A percentile compares a stretch with the other conserved stretches of the same genome.
These are phyloP conservation scores for Morella rubra DNA, from an alignment of 306 rosid genomes.

Conservation along the genomic window DNA sequence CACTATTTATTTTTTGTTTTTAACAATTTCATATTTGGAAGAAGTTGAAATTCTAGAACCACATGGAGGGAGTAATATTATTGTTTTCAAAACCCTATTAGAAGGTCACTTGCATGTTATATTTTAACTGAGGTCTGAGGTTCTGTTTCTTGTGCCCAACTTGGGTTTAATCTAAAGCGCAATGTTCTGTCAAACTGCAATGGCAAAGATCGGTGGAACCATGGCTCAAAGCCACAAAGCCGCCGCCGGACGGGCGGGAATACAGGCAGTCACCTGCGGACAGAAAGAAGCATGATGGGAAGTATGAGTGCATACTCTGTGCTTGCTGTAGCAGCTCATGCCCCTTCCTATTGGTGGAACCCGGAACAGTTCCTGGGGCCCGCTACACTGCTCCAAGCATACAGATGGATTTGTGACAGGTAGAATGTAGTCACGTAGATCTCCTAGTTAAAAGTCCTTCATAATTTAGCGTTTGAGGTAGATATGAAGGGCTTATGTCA, in stretches of 20 bases:
- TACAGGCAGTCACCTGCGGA: conserved; percentile 35
- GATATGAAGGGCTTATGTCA: too few species aligned
- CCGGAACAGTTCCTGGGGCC: conserved; percentile 41
- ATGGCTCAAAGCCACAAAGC: conserved; percentile 39
- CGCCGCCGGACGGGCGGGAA: conserved; percentile 31
- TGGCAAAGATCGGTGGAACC: conserved; percentile 37
- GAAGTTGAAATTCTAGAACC: too few species aligned
- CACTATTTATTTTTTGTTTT: too few species aligned
- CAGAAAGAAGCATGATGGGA: conserved; percentile 40
- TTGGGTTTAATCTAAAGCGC: neutral
- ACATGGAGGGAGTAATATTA: too few species aligned
- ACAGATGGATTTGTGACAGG: conserved; percentile 38
- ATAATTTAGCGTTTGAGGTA: too few species aligned
- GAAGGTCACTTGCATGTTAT: too few species aligned
- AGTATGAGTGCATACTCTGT: conserved; percentile 44
- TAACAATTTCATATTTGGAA: too few species aligned
- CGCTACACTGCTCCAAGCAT: conserved; percentile 41
- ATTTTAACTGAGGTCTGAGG: too few species aligned
- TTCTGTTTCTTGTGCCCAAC: too few species aligned
- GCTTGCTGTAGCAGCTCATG: conserved; percentile 49
- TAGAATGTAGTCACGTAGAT: neutral
- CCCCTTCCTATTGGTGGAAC: conserved; percentile 55
- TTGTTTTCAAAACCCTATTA: too few species aligned
- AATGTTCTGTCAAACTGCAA: neutral
- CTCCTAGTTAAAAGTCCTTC: too few species aligned